Evolutionary conservation across 306 rosid species (phyloP).

Genomic region (Phaseolus lunatus): DNA sequence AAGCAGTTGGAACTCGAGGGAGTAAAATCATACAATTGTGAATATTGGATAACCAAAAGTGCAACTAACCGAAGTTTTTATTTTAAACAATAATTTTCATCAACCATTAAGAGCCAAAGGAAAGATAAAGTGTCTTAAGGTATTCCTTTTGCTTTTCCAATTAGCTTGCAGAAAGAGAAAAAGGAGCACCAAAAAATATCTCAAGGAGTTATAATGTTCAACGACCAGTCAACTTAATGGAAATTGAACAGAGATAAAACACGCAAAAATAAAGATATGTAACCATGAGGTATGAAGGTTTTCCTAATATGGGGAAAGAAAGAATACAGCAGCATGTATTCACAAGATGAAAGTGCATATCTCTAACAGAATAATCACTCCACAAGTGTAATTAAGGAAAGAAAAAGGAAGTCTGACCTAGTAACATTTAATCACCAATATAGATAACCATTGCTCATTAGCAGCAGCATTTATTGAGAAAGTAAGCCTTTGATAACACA

Average conservation of each 20-base stretch:
- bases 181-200: background rate
- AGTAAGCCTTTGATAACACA: background rate
- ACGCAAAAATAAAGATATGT: background rate
- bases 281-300: slow-evolving; percentile 6
- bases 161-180: background rate
- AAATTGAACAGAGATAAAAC: slow-evolving; percentile 33
- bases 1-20: too few relatives aligned
- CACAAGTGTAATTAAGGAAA: slow-evolving; percentile 27
- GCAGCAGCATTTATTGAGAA: background rate
- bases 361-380: slow-evolving; percentile 2
- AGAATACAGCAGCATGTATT: background rate
- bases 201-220: background rate
- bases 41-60: too few relatives aligned
- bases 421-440: slow-evolving; percentile 4
- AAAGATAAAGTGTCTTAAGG: background rate
- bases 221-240: background rate
- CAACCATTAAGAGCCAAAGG: background rate
- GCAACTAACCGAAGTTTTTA: background rate
- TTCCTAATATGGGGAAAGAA: background rate
- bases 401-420: background rate
- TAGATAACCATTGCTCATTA: slow-evolving; percentile 11
- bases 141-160: background rate
- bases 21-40: too few relatives aligned
- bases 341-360: slow-evolving; percentile 10
- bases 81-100: background rate